A percentile compares a stretch with the other conserved stretches of the same genome.
Evolutionary conservation across 148 eudicot genomes (phyloP).

Genomic region (Camellia granthamiana): DNA sequence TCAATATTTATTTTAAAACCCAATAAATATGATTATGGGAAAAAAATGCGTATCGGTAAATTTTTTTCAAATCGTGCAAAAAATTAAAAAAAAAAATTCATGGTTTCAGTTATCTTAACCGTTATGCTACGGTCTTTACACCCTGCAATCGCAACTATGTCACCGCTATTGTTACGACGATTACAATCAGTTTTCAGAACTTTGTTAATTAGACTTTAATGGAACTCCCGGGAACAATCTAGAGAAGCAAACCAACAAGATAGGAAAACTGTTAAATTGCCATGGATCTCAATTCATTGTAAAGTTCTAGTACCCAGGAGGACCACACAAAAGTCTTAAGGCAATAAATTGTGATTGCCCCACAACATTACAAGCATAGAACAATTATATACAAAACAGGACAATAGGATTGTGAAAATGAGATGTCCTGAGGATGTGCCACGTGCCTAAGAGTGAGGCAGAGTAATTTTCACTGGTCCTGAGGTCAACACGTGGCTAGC

Average conservation of each 20-base stretch:
- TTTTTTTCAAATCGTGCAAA: too few species aligned
- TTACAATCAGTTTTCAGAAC: too few species aligned
- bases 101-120: too few species aligned
- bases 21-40: too few species aligned
- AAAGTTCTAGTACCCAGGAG: not conserved
- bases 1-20: too few species aligned
- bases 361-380: not conserved
- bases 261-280: not conserved
- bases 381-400: not conserved
- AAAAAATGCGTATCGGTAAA: too few species aligned
- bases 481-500: not conserved
- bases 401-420: not conserved
- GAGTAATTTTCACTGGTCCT: not conserved
- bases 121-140: too few species aligned
- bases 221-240: not conserved
- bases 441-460: not conserved
- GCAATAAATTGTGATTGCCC: not conserved
- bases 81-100: too few species aligned
- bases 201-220: not conserved
- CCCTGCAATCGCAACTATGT: too few species aligned
- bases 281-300: too few species aligned
- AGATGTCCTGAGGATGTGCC: not conserved
- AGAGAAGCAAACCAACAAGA: conserved; percentile 6
- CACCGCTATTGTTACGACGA: too few species aligned
- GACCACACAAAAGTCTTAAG: not conserved